Conservation (phyloP, 1,284 basidiomycete genomes). For the Cutaneotrichosporon dermatis region DNA sequence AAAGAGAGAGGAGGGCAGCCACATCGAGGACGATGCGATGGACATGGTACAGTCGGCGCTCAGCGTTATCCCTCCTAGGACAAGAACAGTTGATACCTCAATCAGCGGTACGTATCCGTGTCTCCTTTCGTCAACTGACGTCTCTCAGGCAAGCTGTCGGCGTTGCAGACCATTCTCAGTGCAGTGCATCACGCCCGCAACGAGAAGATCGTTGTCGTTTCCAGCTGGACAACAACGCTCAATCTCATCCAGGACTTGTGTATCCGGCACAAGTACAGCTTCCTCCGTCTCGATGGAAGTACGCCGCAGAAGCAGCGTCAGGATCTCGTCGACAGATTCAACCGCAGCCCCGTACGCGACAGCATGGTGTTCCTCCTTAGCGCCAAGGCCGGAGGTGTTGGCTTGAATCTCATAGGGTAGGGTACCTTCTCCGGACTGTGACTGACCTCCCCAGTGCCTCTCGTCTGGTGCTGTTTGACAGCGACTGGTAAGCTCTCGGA, state of each 20-base stretch:
- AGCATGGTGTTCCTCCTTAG: constrained; percentile 82
- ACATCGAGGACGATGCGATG: constrained; percentile 49
- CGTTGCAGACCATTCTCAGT: constrained; percentile 68
- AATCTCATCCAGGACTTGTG: constrained; percentile 87
- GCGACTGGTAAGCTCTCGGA: constrained; percentile 67
- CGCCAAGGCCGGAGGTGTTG: constrained; percentile 92
- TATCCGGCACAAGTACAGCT: constrained; percentile 68
- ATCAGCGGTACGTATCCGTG: constrained; percentile 13
- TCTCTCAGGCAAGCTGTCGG: constrained; percentile 66
- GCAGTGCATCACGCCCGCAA: constrained; percentile 63
- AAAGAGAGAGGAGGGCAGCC: constrained; percentile 56
- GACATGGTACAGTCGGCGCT: constrained; percentile 60
- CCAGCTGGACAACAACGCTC: constrained; percentile 84
- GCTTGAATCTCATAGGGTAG: constrained; percentile 77
- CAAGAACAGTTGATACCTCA: constrained; percentile 1
- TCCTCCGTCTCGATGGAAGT: constrained; percentile 81
- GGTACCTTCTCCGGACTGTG: background rate
- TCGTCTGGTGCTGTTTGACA: constrained; percentile 72
- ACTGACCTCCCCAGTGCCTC: constrained; percentile 57
- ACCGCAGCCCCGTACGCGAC: constrained; percentile 27
- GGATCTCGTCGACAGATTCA: constrained; percentile 49
- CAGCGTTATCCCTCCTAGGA: background rate
- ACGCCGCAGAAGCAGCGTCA: constrained; percentile 76
- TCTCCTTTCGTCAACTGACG: background rate
- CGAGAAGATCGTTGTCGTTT: constrained; percentile 90